These are phyloP conservation scores for Rhododendron ovatum DNA, from an alignment of 148 eudicot species.

Conservation along the genomic window DNA sequence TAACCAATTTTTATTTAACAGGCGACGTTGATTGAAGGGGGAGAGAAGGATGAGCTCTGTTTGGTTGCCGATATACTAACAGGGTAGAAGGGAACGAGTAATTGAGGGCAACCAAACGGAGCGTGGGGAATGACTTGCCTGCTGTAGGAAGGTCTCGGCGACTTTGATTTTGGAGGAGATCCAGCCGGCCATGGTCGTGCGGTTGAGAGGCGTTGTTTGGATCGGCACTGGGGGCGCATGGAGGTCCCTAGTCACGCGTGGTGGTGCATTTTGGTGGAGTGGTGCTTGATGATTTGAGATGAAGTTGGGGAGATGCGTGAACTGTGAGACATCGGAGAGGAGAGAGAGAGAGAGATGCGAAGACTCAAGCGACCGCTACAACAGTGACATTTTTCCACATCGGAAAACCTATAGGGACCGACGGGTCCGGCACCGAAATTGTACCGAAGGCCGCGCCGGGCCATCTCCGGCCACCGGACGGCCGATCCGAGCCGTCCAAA, in stretches of 20 bases:
- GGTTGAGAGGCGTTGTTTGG: not conserved
- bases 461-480: too few relatives aligned
- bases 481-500: too few relatives aligned
- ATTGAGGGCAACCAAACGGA: not conserved
- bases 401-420: too few relatives aligned
- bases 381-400: not conserved
- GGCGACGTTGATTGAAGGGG: not conserved
- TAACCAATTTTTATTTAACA: not conserved
- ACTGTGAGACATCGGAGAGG: not conserved
- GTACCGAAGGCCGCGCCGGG: too few relatives aligned
- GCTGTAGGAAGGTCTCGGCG: slow-evolving; percentile 88
- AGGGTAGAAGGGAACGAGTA: not conserved
- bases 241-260: not conserved
- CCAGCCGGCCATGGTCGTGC: slow-evolving; percentile 59
- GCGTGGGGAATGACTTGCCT: slow-evolving; percentile 30
- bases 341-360: not conserved
- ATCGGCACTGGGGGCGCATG: not conserved
- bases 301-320: not conserved
- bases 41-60: not conserved
- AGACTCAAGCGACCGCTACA: not conserved
- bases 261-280: not conserved
- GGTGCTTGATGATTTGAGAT: not conserved
- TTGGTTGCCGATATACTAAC: not conserved
- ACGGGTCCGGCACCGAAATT: too few relatives aligned
- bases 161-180: slow-evolving; percentile 96